Evolutionary conservation across 805 yeast genomes (phyloP).

Genomic region (Spathaspora gorwiae): DNA sequence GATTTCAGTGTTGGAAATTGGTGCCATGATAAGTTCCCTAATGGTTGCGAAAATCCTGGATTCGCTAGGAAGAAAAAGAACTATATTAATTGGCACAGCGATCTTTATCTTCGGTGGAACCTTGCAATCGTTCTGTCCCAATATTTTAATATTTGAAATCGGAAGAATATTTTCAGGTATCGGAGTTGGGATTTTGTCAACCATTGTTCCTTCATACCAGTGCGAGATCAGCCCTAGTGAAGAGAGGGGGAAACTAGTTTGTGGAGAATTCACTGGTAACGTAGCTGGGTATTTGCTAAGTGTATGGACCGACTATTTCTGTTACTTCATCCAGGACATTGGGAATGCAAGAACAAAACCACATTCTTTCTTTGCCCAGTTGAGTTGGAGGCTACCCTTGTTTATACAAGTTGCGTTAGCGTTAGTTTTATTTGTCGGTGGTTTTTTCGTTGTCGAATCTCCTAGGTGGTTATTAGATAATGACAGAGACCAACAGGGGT

Average conservation of each 20-base stretch:
- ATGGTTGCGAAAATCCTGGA: conserved; percentile 76
- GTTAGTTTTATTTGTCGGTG: conserved; percentile 60
- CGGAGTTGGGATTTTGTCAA: conserved; percentile 67
- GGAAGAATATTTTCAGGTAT: conserved; percentile 78
- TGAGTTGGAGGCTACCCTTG: conserved; percentile 77
- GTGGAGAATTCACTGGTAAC: conserved; percentile 86
- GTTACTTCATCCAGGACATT: conserved; percentile 59
- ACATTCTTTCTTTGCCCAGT: conserved; percentile 31
- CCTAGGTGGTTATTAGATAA: conserved; percentile 88
- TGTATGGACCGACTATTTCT: conserved; percentile 82
- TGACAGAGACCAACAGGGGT: conserved; percentile 61
- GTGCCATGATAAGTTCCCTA: conserved; percentile 79
- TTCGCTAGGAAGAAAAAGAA: conserved; percentile 68
- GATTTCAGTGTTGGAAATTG: conserved; percentile 84
- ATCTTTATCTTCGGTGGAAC: conserved; percentile 76
- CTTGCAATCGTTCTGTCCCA: conserved; percentile 59
- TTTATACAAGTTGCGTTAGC: conserved; percentile 76
- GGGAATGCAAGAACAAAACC: conserved; percentile 36
- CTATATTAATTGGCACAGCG: conserved; percentile 75
- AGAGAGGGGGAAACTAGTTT: conserved; percentile 78
- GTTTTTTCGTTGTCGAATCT: conserved; percentile 76
- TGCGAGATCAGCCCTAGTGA: conserved; percentile 86
- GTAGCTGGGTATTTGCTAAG: conserved; percentile 75
- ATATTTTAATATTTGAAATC: conserved; percentile 53
- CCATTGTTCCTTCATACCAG: conserved; percentile 84